phyloP scores from a whole-genome alignment of 2,329 filamentous ascomycete species.

The Botrytis sinoallii region DNA sequence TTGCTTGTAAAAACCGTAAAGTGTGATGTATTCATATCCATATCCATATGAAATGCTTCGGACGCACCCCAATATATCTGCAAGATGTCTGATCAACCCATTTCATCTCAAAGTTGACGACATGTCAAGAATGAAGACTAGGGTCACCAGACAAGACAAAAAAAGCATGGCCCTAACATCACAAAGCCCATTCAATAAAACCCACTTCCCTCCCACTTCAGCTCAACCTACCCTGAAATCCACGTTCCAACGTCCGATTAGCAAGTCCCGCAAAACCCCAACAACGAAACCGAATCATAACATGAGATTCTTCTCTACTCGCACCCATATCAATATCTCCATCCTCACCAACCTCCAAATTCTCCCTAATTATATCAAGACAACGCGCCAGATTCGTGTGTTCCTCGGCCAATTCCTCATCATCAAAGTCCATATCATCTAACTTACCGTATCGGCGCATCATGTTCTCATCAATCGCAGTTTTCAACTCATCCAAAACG shows the following conservation, averaged over 20 bases:
- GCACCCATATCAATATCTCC: accelerated
- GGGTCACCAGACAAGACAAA: not conserved
- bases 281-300: not conserved
- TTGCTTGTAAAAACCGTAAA: not conserved
- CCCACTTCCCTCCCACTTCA: not conserved
- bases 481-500: not conserved
- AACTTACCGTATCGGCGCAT: accelerated
- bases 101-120: not conserved
- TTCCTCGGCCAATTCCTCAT: not conserved
- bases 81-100: not conserved
- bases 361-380: not conserved
- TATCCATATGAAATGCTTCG: not conserved
- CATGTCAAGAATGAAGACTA: not conserved
- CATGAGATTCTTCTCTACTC: not conserved
- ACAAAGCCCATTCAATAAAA: not conserved
- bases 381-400: not conserved
- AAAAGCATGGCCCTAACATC: not conserved
- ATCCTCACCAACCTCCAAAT: not conserved
- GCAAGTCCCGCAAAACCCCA: not conserved
- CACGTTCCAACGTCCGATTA: not conserved
- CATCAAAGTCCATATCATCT: not conserved
- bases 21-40: not conserved
- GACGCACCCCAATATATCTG: not conserved
- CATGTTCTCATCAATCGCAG: not conserved
- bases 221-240: not conserved